Base-by-base conservation (phyloP, 2,329 filamentous ascomycete species). In the Seiridium cupressi region DNA sequence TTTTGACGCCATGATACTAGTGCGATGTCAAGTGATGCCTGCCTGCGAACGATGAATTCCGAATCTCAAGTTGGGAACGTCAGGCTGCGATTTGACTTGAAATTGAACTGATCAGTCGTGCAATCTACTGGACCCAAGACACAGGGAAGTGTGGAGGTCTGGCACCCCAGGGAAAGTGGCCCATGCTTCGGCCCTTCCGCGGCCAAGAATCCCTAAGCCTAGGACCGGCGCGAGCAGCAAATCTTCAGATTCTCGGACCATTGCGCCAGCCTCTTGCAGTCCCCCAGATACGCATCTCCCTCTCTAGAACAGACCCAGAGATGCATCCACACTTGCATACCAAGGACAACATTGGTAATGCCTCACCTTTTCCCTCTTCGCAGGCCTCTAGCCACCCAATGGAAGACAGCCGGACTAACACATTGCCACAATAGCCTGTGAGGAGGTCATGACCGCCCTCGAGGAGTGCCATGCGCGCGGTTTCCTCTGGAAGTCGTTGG, bases 241-340 rank as follows among this genome's bases (percentile, higher is more conserved):
- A 57, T 57, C 44, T 48, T 57, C 55, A 40, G 13, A 47, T 48
- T 35, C 31, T 47, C 40, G 31, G 31, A 47, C 54, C n/a, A 47
- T 57, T n/a, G 44, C 18, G 55, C 42, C 40, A 31, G 13, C 18
- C 10, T 13, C 38, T 44, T 26, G 18, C 18, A 10, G 38, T 26
- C 10, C 18, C n/a, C 18, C 18, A 36, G 13, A 13, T 42, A 9
- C 36, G 5, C 38, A 44, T n/a, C 26, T 47, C 40, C 44, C 13
- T 57, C 9, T 32, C 26, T 13, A 35, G 32, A 18, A 26, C 11
- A 8, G n/a, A 51, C 60, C 74, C 38, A 7, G 85, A 69, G 49
- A 99, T 99, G 95, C 95, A 99, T 91, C 96, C 95, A 58, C 94
- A 97, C 79, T 81, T 99, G 2, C 93, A 98, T 73, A 97, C 92